These are phyloP conservation scores for Penicillium goetzii DNA, from an alignment of 495 filamentous ascomycete genomes.

Conservation along the genomic window DNA sequence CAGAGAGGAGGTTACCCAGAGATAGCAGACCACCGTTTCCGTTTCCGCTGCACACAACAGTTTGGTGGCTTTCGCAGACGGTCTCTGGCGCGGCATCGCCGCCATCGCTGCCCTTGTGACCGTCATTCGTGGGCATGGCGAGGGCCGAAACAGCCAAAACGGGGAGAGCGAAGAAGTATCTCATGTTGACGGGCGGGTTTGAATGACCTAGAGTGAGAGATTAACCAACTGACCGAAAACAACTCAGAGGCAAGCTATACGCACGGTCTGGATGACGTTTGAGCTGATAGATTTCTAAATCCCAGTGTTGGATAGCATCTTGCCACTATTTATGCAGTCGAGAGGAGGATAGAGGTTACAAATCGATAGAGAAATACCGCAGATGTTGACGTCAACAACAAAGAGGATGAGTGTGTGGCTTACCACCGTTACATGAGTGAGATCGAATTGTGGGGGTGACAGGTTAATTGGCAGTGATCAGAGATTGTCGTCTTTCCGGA, in stretches of 20 bases:
- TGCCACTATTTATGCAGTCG: neutral
- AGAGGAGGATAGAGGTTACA: neutral
- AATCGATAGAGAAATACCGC: neutral
- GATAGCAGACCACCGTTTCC: conserved; percentile 24
- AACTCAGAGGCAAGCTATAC: neutral
- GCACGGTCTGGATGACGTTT: neutral
- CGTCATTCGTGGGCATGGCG: neutral
- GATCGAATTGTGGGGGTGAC: neutral
- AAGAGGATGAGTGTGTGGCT: neutral
- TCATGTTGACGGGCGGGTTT: neutral
- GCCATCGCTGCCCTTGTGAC: neutral
- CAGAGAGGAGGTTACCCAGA: conserved; percentile 22
- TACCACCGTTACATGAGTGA: conserved; percentile 5
- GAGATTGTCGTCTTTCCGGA: neutral
- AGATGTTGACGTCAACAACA: conserved; percentile 7
- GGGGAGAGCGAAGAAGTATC: conserved; percentile 1
- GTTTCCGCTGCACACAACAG: conserved; percentile 20
- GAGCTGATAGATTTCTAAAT: neutral
- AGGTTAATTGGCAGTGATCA: neutral
- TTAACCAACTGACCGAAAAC: neutral
- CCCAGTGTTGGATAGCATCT: neutral
- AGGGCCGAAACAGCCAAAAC: neutral
- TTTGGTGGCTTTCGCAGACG: conserved; percentile 16
- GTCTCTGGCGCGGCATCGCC: neutral
- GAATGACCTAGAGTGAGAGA: neutral